Evolutionary conservation across 208 protist species (phyloP).

Genomic region (Naegleria fowleri): DNA sequence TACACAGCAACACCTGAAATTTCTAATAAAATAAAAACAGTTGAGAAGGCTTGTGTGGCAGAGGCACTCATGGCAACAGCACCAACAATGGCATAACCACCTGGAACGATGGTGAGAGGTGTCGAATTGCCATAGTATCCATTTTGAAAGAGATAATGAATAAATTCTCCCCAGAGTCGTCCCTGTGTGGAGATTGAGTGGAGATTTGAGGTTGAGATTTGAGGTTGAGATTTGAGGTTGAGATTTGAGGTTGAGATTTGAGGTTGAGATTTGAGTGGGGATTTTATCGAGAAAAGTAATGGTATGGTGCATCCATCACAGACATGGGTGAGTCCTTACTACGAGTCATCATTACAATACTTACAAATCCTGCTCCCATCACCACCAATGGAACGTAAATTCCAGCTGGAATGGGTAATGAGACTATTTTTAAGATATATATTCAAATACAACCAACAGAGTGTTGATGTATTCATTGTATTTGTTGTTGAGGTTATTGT

Average conservation of each 20-base stretch:
- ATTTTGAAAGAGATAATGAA: not conserved
- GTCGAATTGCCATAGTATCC: not conserved
- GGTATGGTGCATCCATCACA: too few relatives aligned
- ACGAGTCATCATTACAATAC: too few relatives aligned
- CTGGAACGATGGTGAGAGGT: not conserved
- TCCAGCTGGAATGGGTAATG: not conserved
- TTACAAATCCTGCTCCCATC: not conserved
- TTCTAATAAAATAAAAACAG: constrained; percentile 4
- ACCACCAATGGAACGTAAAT: not conserved
- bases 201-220: too few relatives aligned
- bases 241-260: too few relatives aligned
- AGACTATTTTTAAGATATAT: too few relatives aligned
- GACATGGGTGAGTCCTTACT: too few relatives aligned
- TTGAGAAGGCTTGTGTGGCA: not conserved
- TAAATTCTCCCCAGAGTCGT: not conserved
- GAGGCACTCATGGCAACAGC: not conserved
- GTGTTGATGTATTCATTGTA: too few relatives aligned
- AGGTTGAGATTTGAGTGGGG: too few relatives aligned
- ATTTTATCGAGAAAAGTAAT: too few relatives aligned
- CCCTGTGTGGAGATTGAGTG: not conserved
- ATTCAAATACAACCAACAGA: too few relatives aligned
- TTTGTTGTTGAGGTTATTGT: too few relatives aligned
- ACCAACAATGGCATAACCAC: constrained; percentile 14
- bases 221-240: too few relatives aligned
- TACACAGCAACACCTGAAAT: not conserved